Conservation (phyloP, 208 protist genomes). For the Wallacemonas sp. region DNA sequence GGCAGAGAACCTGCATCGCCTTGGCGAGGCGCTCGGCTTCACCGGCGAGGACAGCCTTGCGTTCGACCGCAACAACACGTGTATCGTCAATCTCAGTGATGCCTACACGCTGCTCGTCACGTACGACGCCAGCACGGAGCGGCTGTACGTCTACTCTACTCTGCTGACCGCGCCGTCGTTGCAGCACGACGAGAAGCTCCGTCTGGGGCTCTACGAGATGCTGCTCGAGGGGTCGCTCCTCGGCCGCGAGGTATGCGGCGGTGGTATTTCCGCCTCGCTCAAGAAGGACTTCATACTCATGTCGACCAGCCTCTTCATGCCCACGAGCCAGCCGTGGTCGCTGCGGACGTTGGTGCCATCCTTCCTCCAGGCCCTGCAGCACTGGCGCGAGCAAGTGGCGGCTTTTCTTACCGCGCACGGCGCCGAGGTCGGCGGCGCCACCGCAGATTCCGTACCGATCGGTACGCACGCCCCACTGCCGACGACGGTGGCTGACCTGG, state of each 20-base stretch:
- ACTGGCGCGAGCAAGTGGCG: conserved; percentile 56
- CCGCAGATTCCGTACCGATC: too few species aligned
- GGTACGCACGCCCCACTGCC: not conserved
- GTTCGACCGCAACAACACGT: conserved; percentile 71
- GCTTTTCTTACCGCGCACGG: conserved; percentile 26
- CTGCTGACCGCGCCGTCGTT: conserved; percentile 32
- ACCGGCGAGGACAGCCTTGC: conserved; percentile 15
- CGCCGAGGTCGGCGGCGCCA: not conserved
- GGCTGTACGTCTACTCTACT: conserved; percentile 73
- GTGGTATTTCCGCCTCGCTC: conserved; percentile 62
- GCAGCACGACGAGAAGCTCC: conserved; percentile 16
- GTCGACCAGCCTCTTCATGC: conserved; percentile 70
- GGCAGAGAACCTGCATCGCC: conserved; percentile 45
- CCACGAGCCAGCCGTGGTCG: conserved; percentile 64
- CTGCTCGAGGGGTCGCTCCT: conserved; percentile 70
- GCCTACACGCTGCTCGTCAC: conserved; percentile 67
- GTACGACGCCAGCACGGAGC: conserved; percentile 63
- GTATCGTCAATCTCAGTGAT: conserved; percentile 64
- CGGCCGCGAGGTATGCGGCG: conserved; percentile 68
- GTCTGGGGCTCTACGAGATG: conserved; percentile 61
- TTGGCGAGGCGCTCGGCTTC: conserved; percentile 64
- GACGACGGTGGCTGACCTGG: not conserved
- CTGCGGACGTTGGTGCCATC: conserved; percentile 48
- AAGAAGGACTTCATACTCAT: conserved; percentile 73
- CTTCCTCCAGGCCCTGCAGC: conserved; percentile 64